Percentiles rank a stretch among this genome's conserved stretches.
Evolutionary conservation across 2,329 filamentous ascomycete species (phyloP).

Genomic region (Calonectria pauciramosa): DNA sequence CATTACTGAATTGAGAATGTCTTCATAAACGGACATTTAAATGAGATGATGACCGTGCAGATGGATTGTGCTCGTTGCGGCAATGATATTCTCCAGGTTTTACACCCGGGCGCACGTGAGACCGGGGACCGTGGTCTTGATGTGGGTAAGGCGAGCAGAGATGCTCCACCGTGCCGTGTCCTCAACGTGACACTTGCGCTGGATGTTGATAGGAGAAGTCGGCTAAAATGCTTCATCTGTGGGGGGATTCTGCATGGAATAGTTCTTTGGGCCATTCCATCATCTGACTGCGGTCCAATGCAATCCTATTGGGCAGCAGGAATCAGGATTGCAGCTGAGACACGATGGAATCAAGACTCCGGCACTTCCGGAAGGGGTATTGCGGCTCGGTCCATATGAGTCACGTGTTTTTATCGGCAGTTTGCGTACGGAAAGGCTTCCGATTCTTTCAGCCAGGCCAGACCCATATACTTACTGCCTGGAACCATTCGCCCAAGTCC

Average conservation of each 20-base stretch:
- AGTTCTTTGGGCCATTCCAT: not conserved
- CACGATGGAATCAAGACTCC: not conserved
- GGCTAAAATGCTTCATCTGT: slow-evolving; percentile 4
- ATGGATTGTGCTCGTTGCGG: not conserved
- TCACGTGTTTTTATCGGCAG: not conserved
- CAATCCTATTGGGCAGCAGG: not conserved
- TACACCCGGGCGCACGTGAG: not conserved
- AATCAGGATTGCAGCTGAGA: not conserved
- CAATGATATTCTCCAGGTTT: slow-evolving; percentile 7
- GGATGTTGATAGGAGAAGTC: slow-evolving; percentile 4
- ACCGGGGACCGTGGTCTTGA: not conserved
- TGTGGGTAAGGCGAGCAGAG: not conserved
- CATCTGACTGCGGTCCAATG: not conserved
- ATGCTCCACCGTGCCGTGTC: not conserved
- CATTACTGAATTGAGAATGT: slow-evolving; percentile 1
- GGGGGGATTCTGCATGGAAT: not conserved
- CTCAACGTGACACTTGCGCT: slow-evolving; percentile 6
- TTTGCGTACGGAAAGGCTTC: not conserved
- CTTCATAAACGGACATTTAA: not conserved
- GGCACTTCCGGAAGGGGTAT: not conserved
- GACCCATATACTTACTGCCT: too few species aligned
- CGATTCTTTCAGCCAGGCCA: not conserved
- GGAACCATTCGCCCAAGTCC: not conserved
- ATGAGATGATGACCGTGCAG: slow-evolving; percentile 8
- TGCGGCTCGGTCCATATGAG: not conserved